Conservation (phyloP, 306 rosid genomes). For the Abrus precatorius region DNA sequence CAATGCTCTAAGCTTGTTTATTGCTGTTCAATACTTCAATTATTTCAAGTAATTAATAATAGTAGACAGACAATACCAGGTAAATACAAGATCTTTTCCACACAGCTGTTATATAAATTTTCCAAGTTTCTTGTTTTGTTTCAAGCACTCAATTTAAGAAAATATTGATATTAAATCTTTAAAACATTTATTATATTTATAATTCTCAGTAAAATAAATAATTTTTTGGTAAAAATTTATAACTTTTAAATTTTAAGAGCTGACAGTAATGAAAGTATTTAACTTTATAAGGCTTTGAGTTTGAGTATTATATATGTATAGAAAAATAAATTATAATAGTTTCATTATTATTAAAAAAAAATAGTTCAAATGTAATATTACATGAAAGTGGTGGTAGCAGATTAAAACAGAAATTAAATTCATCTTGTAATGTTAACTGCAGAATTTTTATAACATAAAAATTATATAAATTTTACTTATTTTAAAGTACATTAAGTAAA, state of each 20-base stretch:
- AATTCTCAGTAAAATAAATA: too few relatives aligned
- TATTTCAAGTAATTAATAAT: not conserved
- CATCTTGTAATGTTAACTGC: not conserved
- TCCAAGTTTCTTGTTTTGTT: not conserved
- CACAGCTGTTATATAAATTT: not conserved
- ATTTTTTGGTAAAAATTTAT: too few relatives aligned
- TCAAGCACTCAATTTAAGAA: not conserved
- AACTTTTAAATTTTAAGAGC: too few relatives aligned
- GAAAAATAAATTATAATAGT: too few relatives aligned
- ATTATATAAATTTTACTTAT: not conserved
- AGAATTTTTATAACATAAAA: not conserved
- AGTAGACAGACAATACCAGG: slow-evolving; percentile 1
- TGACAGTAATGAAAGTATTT: too few relatives aligned
- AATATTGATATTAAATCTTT: not conserved
- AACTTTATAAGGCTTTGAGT: too few relatives aligned
- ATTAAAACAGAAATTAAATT: not conserved
- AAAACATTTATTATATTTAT: too few relatives aligned
- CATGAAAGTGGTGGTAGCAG: not conserved
- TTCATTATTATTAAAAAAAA: not conserved
- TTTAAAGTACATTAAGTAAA: not conserved
- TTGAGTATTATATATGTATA: too few relatives aligned
- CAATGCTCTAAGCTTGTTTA: slow-evolving; percentile 5
- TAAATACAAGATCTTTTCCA: not conserved
- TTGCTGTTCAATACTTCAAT: slow-evolving; percentile 23
- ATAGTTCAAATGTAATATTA: not conserved